Evolutionary conservation across 306 rosid species (phyloP).

Genomic region (Prunus mongolica): DNA sequence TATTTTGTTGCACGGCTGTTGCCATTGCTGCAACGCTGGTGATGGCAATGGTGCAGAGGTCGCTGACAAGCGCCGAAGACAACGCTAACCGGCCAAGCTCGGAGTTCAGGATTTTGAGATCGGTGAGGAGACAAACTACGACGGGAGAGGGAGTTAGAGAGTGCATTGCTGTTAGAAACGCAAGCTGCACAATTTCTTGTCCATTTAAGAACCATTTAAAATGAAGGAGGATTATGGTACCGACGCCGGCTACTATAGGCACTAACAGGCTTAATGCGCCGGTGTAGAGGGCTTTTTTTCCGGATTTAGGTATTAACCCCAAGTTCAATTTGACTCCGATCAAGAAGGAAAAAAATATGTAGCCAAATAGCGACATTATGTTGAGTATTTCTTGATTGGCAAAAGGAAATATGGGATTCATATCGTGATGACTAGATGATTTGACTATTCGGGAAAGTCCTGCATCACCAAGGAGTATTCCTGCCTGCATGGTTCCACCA

Average conservation of each 20-base stretch:
- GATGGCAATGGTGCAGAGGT: slow-evolving; percentile 23
- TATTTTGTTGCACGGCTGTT: not conserved
- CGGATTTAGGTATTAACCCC: slow-evolving; percentile 33
- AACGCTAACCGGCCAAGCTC: slow-evolving; percentile 59
- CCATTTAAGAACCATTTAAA: not conserved
- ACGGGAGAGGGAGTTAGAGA: slow-evolving; percentile 45
- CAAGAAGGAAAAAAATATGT: slow-evolving; percentile 51
- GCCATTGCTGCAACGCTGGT: not conserved
- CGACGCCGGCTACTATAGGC: slow-evolving; percentile 34
- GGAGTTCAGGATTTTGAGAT: slow-evolving; percentile 56
- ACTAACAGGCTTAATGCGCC: slow-evolving; percentile 32
- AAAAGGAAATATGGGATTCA: slow-evolving; percentile 25
- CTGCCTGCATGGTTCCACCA: slow-evolving; percentile 17
- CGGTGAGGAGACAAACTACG: slow-evolving; percentile 36
- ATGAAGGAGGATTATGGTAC: not conserved
- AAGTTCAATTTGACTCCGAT: slow-evolving; percentile 66
- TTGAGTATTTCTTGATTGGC: slow-evolving; percentile 47
- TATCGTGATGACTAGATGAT: not conserved
- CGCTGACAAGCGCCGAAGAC: slow-evolving; percentile 50
- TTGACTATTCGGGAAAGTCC: slow-evolving; percentile 1
- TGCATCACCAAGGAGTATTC: slow-evolving; percentile 21
- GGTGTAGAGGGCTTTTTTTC: slow-evolving; percentile 26
- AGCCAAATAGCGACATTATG: slow-evolving; percentile 42
- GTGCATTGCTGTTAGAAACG: slow-evolving; percentile 12
- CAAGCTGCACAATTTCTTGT: not conserved